Base-by-base conservation (phyloP, 495 filamentous ascomycete species). In the Penicillium psychrofluorescens region DNA sequence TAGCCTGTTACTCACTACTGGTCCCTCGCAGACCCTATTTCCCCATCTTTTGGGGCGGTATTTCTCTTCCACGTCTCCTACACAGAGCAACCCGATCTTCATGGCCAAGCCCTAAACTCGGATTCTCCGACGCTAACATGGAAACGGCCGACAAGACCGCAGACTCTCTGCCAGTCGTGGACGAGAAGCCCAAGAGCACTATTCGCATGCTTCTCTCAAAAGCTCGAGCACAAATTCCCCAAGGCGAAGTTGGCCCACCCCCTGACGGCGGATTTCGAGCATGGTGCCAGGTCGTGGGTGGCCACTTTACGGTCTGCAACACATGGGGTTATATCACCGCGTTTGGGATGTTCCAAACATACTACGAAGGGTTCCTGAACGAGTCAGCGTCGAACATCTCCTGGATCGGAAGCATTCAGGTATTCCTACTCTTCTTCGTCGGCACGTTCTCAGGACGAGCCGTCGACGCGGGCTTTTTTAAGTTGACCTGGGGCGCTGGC, bases 271-370 rank as follows among this genome's bases (percentile, higher is more conserved):
- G 84, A 4, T 51, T 76, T 16, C 54, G 62, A 36, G 84, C 84
- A 7, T 88, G 84, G 84, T 72, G 67, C 2, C 82, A 86, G 59
- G 80, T 78, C 11, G 64, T 72, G n/a, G 70, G 80, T 59, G 79
- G 66, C 2, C 81, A 83, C 59, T 63, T 89, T 8, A 72, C 84
- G 40, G 74, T 86, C 42, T 80, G 80, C 64, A 81, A 81, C 38
- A 85, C 84, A 2, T 90, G 84, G 84, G 86, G 86, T 14, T 83
- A 83, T 51, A 80, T 85, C 58, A 79, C 81, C 55, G 81, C 79
- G 16, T 91, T 88, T 49, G 86, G 88, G 10, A 72, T 89, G 2
- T 94, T 90, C 59, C 89, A 94, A 50, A 70, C 80, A 1, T 85
- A 91, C 66, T 94, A 91, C 56, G 73, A 74, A 9, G 53, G 71